A percentile compares a stretch with the other conserved stretches of the same genome.
Conservation (phyloP, 805 yeast species). For the Cyberlindnera mrakii region DNA sequence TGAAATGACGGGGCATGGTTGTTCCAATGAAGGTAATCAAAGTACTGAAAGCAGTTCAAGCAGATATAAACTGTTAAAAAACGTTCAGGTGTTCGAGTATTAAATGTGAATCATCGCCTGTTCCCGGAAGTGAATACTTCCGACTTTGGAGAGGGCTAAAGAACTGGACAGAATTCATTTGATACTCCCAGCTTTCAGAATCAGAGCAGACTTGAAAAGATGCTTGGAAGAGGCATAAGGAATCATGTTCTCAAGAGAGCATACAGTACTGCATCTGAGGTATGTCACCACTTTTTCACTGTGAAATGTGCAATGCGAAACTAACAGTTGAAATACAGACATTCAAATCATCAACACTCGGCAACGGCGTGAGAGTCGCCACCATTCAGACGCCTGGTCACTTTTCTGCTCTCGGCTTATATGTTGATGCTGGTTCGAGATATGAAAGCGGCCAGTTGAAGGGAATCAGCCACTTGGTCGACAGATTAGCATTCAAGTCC, state of each 20-base stretch:
- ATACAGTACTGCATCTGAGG: constrained; percentile 18
- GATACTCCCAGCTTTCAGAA: too few species aligned
- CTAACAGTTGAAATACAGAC: constrained; percentile 9
- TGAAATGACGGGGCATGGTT: constrained; percentile 45
- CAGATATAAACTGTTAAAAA: too few species aligned
- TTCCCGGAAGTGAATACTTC: background rate
- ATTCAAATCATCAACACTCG: constrained; percentile 33
- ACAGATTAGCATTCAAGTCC: constrained; percentile 79
- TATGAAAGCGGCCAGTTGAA: constrained; percentile 55
- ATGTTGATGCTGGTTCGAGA: constrained; percentile 86
- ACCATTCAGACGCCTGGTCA: constrained; percentile 86
- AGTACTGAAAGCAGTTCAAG: too few species aligned
- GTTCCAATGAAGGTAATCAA: too few species aligned
- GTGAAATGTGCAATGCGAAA: constrained; percentile 19
- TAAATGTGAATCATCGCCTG: constrained; percentile 1
- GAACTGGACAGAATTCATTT: too few species aligned
- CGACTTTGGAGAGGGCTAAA: background rate
- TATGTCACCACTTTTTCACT: constrained; percentile 5
- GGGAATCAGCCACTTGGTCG: constrained; percentile 81
- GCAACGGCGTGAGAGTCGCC: constrained; percentile 77
- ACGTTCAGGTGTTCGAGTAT: background rate
- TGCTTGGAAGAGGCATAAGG: constrained; percentile 11
- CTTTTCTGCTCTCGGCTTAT: constrained; percentile 85
- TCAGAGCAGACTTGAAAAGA: background rate
- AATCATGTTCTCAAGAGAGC: constrained; percentile 4